Base-by-base conservation (phyloP, 257 asterid genomes). In the Marsdenia floribunda region DNA sequence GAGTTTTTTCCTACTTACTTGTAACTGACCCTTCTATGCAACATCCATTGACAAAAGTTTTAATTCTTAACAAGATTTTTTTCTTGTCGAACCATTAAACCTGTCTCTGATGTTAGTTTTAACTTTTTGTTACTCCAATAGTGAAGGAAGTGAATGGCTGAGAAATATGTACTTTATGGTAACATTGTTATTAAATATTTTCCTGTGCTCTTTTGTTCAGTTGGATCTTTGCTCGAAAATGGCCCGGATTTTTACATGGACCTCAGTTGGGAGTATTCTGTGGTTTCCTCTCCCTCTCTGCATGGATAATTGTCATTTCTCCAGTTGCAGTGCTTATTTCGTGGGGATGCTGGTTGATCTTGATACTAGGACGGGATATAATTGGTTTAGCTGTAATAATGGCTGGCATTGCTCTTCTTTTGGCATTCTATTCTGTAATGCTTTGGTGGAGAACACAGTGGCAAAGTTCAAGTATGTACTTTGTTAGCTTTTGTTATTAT, bases 381-480 rank as follows among this genome's bases (percentile, higher is more conserved):
- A 87, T 95, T 84, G 98, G 99, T 76, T 88, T 95, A 59, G 99
- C 99, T 46, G 97, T 95, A 77, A 86, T 95, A 86, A 95, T 95
- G 99, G 96, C 96, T 77, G 99, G 99, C 78, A 87, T 85, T 81
- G 96, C 98, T 82, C 89, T 95, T 58, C 91, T 95, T 55, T 80
- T 95, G 86, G 96, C 99, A 40, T 95, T 95, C 87, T 95, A 95
- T 75, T 88, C 98, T 3, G 85, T 95, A 73, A 95, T 95, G 98
- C 97, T 95, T 79, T 95, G 99, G 99, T 95, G 98, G 99, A 92
- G 99, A 85, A 95, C 99, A 66, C 99, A 92, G 72, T 95, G 99
- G 99, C 99, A 95, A 88, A 95, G 99, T 90, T 95, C 99, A 85
- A 95, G 99, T 95, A 90, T 60, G 99, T 84, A 75, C 68, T 38